Evolutionary conservation across 1,139 yeast genomes (phyloP).

Genomic region (Lodderomyces jiufengensis): DNA sequence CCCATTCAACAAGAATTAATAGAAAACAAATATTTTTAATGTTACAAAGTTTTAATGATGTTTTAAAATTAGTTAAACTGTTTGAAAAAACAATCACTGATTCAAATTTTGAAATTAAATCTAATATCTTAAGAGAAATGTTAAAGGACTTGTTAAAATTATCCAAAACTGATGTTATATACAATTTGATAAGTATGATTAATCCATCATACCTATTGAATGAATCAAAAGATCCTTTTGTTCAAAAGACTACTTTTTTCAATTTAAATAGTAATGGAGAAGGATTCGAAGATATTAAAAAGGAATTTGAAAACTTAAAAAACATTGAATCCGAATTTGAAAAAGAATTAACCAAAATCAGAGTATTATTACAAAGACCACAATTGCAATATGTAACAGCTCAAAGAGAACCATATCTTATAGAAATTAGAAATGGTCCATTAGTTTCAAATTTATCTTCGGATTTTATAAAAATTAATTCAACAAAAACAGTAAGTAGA

Average conservation of each 20-base stretch:
- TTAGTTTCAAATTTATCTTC: slow-evolving; percentile 56
- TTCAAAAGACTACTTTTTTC: slow-evolving; percentile 54
- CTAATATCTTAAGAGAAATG: slow-evolving; percentile 24
- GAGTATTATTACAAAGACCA: slow-evolving; percentile 52
- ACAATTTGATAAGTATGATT: slow-evolving; percentile 48
- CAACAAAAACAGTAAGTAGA: slow-evolving; percentile 68
- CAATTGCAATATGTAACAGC: slow-evolving; percentile 54
- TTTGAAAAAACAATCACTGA: slow-evolving; percentile 23
- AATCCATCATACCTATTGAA: slow-evolving; percentile 54
- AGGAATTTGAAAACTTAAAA: slow-evolving; percentile 40
- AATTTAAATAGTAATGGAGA: slow-evolving; percentile 27
- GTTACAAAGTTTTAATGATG: slow-evolving; percentile 47
- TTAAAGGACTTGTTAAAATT: slow-evolving; percentile 20
- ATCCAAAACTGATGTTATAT: slow-evolving; percentile 20
- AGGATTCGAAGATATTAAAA: slow-evolving; percentile 39
- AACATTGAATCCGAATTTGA: slow-evolving; percentile 43
- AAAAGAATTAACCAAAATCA: slow-evolving; percentile 47
- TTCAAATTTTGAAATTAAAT: slow-evolving; percentile 14
- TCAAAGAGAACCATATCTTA: slow-evolving; percentile 62
- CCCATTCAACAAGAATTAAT: slow-evolving; percentile 43
- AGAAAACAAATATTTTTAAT: slow-evolving; percentile 65
- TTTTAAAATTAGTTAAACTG: slow-evolving; percentile 23
- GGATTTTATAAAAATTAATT: slow-evolving; percentile 73
- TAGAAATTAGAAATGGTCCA: slow-evolving; percentile 66
- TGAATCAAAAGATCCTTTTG: slow-evolving; percentile 39